Conservation (phyloP, 257 asterid genomes). For the Ilex aquifolium region DNA sequence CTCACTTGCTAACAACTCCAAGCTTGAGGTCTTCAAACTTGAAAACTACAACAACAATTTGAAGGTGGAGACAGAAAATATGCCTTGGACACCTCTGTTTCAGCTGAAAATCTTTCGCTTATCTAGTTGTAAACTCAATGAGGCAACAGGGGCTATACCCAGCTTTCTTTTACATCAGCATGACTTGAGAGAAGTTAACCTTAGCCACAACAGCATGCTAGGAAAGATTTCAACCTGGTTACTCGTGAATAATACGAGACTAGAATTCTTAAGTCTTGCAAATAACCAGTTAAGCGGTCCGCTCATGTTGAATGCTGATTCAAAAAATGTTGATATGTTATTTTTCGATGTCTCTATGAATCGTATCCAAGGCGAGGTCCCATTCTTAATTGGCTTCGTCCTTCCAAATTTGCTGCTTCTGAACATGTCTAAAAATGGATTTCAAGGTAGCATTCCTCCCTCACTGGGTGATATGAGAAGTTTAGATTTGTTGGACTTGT, state of each 20-base stretch:
- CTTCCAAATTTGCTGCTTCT: constrained; percentile 19
- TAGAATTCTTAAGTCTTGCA: constrained; percentile 16
- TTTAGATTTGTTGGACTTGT: not conserved
- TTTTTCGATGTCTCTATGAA: too few relatives aligned
- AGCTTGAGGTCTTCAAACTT: constrained; percentile 20
- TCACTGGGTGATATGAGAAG: constrained; percentile 16
- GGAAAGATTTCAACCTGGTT: too few relatives aligned
- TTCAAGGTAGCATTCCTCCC: too few relatives aligned
- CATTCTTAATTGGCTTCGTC: constrained; percentile 9
- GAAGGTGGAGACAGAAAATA: constrained; percentile 17
- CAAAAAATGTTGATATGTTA: constrained; percentile 1
- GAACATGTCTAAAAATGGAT: constrained; percentile 17
- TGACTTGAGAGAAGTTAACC: too few relatives aligned
- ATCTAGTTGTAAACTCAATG: constrained; percentile 19
- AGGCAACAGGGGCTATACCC: constrained; percentile 11
- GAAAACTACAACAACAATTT: constrained; percentile 13
- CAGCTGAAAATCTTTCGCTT: constrained; percentile 20
- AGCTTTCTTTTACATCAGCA: constrained; percentile 19
- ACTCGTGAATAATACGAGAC: too few relatives aligned
- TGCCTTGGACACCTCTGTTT: constrained; percentile 22
- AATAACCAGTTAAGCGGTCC: constrained; percentile 12
- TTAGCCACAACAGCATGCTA: too few relatives aligned
- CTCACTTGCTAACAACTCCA: too few relatives aligned
- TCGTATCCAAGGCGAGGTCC: constrained; percentile 16
- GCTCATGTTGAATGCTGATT: constrained; percentile 8